Conservation (phyloP, 306 rosid species). For the Citrullus colocynthis region DNA sequence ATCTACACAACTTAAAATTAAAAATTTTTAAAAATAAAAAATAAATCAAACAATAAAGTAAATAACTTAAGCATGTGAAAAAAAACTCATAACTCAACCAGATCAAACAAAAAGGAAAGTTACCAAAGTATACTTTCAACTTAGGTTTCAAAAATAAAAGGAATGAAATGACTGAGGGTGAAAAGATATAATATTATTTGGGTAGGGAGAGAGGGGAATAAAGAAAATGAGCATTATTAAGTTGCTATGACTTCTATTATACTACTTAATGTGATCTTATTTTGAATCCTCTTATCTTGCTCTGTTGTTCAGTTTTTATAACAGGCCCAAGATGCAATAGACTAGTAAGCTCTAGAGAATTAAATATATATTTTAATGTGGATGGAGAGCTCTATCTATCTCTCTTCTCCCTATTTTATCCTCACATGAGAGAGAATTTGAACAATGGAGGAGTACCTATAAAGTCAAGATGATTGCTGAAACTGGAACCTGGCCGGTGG, state of each 20-base stretch:
- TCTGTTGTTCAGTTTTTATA: background rate
- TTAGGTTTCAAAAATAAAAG: too few species aligned
- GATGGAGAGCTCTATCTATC: background rate
- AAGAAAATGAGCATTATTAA: background rate
- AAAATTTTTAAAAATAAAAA: too few species aligned
- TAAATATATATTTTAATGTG: background rate
- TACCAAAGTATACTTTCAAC: background rate
- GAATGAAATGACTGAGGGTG: background rate
- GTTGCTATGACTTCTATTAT: background rate
- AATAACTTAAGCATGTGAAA: too few species aligned
- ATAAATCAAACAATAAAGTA: too few species aligned
- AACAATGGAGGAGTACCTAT: background rate
- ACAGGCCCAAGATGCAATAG: background rate
- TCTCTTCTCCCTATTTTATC: background rate
- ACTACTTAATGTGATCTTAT: background rate
- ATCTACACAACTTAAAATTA: too few species aligned
- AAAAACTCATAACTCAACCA: too few species aligned
- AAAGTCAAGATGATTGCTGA: slow-evolving; percentile 10
- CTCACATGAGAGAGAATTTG: background rate
- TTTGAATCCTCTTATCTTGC: background rate
- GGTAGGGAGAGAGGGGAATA: background rate
- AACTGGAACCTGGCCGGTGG: slow-evolving; percentile 10
- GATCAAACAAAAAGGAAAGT: background rate
- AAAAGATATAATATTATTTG: background rate
- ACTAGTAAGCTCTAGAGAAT: background rate